phyloP scores from a whole-genome alignment of 306 rosid species.

The Medicago lupulina region DNA sequence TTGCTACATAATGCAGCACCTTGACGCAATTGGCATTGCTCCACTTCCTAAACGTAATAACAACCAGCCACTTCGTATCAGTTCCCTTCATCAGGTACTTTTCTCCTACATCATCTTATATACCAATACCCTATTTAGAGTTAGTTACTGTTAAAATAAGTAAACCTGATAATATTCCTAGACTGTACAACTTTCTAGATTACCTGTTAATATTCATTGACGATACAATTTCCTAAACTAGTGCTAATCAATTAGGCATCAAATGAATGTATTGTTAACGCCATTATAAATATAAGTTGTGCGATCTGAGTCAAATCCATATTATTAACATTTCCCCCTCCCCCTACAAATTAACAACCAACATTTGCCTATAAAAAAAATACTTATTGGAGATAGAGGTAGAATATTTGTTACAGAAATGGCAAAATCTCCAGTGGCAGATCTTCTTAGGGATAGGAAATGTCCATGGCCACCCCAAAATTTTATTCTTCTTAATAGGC shows the following conservation, averaged over 20 bases:
- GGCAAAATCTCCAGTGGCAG: background rate
- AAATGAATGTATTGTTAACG: background rate
- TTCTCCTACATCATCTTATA: constrained; percentile 9
- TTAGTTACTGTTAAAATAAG: constrained; percentile 2
- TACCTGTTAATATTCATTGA: background rate
- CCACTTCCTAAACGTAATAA: constrained; percentile 90
- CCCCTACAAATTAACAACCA: background rate
- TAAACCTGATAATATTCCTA: background rate
- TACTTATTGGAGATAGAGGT: background rate
- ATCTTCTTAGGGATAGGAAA: background rate
- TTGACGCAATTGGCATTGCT: constrained; percentile 78
- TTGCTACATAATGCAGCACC: constrained; percentile 63
- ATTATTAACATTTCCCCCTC: background rate
- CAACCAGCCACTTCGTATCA: constrained; percentile 87
- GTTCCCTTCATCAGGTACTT: constrained; percentile 96
- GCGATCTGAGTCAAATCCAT: background rate
- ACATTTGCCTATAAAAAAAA: background rate
- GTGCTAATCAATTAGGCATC: constrained; percentile 10
- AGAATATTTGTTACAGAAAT: background rate
- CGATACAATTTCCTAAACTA: background rate
- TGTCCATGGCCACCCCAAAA: background rate
- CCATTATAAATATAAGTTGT: background rate
- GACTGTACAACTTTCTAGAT: background rate
- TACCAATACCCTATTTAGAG: background rate
- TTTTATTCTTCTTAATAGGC: background rate